Evolutionary conservation across 768 basidiomycete species (phyloP).

Genomic region (Suillus cothurnatus): DNA sequence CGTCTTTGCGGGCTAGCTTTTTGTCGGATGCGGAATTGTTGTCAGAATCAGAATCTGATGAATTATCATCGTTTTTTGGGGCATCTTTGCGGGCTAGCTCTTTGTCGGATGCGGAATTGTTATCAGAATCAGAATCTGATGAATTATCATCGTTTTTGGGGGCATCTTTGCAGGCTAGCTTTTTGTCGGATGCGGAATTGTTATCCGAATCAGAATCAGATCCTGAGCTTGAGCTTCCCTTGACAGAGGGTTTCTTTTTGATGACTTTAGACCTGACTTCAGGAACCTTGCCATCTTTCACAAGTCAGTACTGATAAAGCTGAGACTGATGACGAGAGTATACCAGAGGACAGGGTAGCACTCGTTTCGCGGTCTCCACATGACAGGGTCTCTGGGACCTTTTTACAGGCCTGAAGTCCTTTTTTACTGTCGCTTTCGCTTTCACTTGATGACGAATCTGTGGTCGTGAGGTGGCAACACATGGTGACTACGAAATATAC

Average conservation of each 20-base stretch:
- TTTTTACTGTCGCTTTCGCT: slow-evolving; percentile 11
- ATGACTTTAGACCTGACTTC: background rate
- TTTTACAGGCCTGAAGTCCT: background rate
- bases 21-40: background rate
- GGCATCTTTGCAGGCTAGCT: background rate
- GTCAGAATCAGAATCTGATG: slow-evolving; percentile 4
- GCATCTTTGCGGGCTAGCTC: background rate
- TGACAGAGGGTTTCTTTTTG: background rate
- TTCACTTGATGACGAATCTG: slow-evolving; percentile 12
- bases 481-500: slow-evolving; percentile 25
- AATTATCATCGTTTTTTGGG: background rate
- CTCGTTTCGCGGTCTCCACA: slow-evolving; percentile 39
- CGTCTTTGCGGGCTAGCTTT: background rate
- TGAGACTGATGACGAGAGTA: background rate
- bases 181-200: background rate
- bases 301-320: background rate
- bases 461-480: slow-evolving; percentile 15
- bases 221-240: slow-evolving; percentile 31
- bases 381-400: slow-evolving; percentile 3
- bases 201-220: slow-evolving; percentile 20
- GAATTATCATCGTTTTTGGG: background rate
- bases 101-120: background rate
- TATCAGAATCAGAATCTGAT: slow-evolving; percentile 3
- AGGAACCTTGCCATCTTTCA: slow-evolving; percentile 4
- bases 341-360: slow-evolving; percentile 39